These are phyloP conservation scores for Leccinellum rugosiceps DNA, from an alignment of 768 basidiomycete species.

Conservation along the genomic window DNA sequence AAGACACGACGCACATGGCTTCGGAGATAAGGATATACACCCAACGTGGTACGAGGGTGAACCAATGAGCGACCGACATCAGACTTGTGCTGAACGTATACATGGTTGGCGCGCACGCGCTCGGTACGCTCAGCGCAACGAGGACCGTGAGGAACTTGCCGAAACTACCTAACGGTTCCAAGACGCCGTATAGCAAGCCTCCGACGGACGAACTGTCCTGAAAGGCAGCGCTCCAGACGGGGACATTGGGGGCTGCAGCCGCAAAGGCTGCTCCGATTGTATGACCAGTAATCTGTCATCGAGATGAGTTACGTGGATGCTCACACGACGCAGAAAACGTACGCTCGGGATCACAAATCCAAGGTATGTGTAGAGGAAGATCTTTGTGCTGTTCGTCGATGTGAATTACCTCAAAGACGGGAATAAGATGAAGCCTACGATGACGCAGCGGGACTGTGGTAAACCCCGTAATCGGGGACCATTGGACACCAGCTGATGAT, in stretches of 20 bases:
- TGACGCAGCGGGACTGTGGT: conserved; percentile 51
- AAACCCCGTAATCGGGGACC: conserved; percentile 48
- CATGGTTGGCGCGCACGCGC: conserved; percentile 57
- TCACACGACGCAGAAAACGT: conserved; percentile 15
- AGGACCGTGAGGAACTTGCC: conserved; percentile 48
- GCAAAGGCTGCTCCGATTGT: conserved; percentile 46
- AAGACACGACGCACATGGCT: conserved; percentile 35
- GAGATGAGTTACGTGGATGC: not conserved
- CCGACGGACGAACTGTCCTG: conserved; percentile 42
- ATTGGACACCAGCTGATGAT: conserved; percentile 43
- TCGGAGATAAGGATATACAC: conserved; percentile 44
- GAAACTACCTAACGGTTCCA: conserved; percentile 40
- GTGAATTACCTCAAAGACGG: not conserved
- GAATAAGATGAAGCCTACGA: conserved; percentile 39
- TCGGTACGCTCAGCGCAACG: conserved; percentile 51
- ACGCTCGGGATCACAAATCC: conserved; percentile 43
- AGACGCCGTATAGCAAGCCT: conserved; percentile 39
- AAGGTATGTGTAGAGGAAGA: conserved; percentile 46
- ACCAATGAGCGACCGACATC: conserved; percentile 36
- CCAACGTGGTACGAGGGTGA: conserved; percentile 42
- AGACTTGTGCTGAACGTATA: conserved; percentile 51
- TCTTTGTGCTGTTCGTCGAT: conserved; percentile 26
- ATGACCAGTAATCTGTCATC: conserved; percentile 36
- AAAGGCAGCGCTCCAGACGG: conserved; percentile 40
- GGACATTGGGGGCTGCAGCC: conserved; percentile 37